Percentiles rank a stretch among this genome's conserved stretches.
Conservation (phyloP, 2,329 filamentous ascomycete species). For the Penicillium sp. region DNA sequence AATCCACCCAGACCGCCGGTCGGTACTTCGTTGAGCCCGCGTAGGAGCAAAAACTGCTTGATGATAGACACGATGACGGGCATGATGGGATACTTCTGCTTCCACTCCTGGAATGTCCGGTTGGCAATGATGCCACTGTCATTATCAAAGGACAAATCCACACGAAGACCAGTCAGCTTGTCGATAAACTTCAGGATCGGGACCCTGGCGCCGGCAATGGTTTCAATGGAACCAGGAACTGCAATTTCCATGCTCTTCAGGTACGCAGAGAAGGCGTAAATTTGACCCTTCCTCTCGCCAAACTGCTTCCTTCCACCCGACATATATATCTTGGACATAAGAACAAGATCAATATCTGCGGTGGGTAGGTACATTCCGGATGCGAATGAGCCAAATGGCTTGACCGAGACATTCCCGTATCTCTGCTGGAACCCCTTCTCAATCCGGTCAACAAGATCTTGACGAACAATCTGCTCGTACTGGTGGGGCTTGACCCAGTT, state of each 20-base stretch:
- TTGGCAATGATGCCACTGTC: constrained; percentile 73
- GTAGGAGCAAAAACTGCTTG: constrained; percentile 89
- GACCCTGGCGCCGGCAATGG: constrained; percentile 72
- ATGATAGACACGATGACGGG: constrained; percentile 77
- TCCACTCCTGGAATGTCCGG: constrained; percentile 76
- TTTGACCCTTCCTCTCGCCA: constrained; percentile 48
- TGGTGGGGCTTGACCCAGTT: constrained; percentile 70
- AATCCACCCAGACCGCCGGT: constrained; percentile 91
- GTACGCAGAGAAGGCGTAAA: constrained; percentile 60
- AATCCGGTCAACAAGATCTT: constrained; percentile 66
- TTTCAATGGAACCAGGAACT: constrained; percentile 54
- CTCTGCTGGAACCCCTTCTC: constrained; percentile 53
- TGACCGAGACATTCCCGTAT: constrained; percentile 59
- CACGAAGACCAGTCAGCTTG: constrained; percentile 66
- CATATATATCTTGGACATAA: constrained; percentile 60
- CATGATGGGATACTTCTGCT: constrained; percentile 73
- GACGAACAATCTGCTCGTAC: constrained; percentile 72
- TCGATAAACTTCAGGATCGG: constrained; percentile 92
- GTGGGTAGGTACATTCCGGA: constrained; percentile 72
- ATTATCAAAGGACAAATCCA: constrained; percentile 96
- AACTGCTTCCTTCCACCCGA: constrained; percentile 48
- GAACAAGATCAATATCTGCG: constrained; percentile 90
- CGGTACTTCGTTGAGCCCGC: constrained; percentile 84
- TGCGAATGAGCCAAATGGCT: constrained; percentile 88
- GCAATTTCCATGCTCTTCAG: constrained; percentile 56